These are phyloP conservation scores for Erucastrum elatum DNA, from an alignment of 345 rosid species.

Conservation along the genomic window DNA sequence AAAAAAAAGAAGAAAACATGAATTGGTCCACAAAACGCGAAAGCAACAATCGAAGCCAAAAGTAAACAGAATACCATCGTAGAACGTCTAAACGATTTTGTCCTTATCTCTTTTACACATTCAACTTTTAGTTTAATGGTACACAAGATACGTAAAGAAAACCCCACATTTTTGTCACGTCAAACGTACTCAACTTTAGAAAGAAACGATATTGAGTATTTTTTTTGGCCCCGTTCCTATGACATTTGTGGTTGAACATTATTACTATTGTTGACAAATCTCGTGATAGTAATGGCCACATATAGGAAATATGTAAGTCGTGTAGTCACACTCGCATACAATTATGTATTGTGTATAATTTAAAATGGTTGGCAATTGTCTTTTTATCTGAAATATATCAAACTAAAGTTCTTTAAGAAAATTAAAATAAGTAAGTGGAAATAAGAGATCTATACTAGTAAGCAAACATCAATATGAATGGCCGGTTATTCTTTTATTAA, in stretches of 20 bases:
- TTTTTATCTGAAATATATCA: background rate
- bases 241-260: constrained; percentile 41
- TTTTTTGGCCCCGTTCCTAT: constrained; percentile 34
- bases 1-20: constrained; percentile 20
- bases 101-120: constrained; percentile 14
- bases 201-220: constrained; percentile 10
- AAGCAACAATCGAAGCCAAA: constrained; percentile 23
- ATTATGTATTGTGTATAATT: constrained; percentile 13
- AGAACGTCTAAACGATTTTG: constrained; percentile 30
- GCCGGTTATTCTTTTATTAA: background rate
- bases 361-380: background rate
- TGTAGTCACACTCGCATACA: constrained; percentile 30
- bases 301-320: constrained; percentile 32
- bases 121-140: constrained; percentile 11
- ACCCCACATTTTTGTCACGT: constrained; percentile 7
- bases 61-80: constrained; percentile 28
- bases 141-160: background rate
- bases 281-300: constrained; percentile 32
- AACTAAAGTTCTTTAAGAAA: too few relatives aligned
- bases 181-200: constrained; percentile 32
- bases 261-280: constrained; percentile 35
- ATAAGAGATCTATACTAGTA: background rate
- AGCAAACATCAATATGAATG: background rate
- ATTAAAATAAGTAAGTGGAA: background rate
- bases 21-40: constrained; percentile 35